Evolutionary conservation across 805 yeast genomes (phyloP).

Genomic region (Monosporozyma yasuniensis): DNA sequence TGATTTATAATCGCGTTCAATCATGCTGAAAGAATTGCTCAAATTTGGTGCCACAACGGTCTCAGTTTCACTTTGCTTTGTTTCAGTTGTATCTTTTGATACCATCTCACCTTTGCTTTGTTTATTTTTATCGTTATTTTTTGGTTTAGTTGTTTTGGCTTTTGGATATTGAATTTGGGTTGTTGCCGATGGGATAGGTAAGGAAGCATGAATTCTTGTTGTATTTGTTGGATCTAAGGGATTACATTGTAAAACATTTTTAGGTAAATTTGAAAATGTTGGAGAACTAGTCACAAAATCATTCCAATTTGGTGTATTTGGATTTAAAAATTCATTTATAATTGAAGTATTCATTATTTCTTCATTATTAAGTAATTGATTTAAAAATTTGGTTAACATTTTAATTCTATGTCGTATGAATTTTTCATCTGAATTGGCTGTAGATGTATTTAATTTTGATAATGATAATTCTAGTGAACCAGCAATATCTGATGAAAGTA

Average conservation of each 20-base stretch:
- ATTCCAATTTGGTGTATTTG: constrained; percentile 27
- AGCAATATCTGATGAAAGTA: constrained; percentile 24
- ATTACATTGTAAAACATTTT: constrained; percentile 27
- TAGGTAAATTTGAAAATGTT: constrained; percentile 27
- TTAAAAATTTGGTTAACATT: constrained; percentile 28
- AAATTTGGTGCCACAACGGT: background rate
- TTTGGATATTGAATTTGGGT: constrained; percentile 17
- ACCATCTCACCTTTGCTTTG: constrained; percentile 1
- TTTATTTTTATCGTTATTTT: background rate
- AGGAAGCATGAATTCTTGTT: constrained; percentile 25
- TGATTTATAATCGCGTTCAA: constrained; percentile 24
- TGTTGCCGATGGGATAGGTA: constrained; percentile 26
- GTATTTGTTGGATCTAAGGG: constrained; percentile 31
- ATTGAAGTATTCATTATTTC: constrained; percentile 28
- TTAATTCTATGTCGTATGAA: constrained; percentile 31
- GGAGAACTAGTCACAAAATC: constrained; percentile 29
- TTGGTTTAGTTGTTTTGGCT: constrained; percentile 4
- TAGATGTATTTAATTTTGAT: constrained; percentile 26
- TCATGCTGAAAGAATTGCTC: constrained; percentile 9
- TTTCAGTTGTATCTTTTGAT: background rate
- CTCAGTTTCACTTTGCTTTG: background rate
- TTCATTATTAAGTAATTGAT: constrained; percentile 20
- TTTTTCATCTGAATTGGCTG: constrained; percentile 25
- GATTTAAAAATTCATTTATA: constrained; percentile 27
- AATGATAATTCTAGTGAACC: constrained; percentile 26